phyloP scores from a whole-genome alignment of 139 green algal genomes.

The Volvox reticuliferus region DNA sequence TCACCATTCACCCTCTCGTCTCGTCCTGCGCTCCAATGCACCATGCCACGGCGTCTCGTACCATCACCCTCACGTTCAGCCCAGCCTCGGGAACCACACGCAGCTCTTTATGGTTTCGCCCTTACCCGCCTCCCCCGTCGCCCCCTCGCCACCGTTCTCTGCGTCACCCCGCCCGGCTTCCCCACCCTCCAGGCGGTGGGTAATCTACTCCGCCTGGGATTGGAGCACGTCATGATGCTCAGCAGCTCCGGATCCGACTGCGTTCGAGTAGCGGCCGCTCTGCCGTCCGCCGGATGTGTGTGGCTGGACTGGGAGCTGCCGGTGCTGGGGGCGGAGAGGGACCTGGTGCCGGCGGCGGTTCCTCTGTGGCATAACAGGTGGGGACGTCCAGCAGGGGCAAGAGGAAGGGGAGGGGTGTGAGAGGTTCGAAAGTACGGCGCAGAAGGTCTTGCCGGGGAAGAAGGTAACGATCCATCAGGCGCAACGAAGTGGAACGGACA shows the following conservation, averaged over 20 bases:
- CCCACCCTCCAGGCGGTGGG: background rate
- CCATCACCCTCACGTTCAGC: too few species aligned
- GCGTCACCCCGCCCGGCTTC: background rate
- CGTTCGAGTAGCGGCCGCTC: background rate
- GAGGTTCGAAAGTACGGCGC: too few species aligned
- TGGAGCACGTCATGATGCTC: slow-evolving; percentile 42
- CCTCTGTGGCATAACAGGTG: slow-evolving; percentile 49
- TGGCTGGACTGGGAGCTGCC: slow-evolving; percentile 41
- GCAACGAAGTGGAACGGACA: too few species aligned
- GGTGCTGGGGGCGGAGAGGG: slow-evolving; percentile 22
- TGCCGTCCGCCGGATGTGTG: slow-evolving; percentile 24
- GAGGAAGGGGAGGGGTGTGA: background rate
- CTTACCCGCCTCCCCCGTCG: background rate
- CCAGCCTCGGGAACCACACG: too few species aligned
- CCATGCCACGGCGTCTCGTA: too few species aligned
- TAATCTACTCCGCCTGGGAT: slow-evolving; percentile 12
- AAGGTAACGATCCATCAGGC: too few species aligned
- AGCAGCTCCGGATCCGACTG: background rate
- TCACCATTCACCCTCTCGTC: too few species aligned
- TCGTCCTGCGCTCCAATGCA: too few species aligned
- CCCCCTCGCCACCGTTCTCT: background rate
- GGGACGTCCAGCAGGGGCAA: background rate
- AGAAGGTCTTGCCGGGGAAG: too few species aligned
- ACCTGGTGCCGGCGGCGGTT: slow-evolving; percentile 7
- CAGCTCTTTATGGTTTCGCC: too few species aligned